These are phyloP conservation scores for Neopestalotiopsis rosae DNA, from an alignment of 2,329 filamentous ascomycete species.

Conservation along the genomic window DNA sequence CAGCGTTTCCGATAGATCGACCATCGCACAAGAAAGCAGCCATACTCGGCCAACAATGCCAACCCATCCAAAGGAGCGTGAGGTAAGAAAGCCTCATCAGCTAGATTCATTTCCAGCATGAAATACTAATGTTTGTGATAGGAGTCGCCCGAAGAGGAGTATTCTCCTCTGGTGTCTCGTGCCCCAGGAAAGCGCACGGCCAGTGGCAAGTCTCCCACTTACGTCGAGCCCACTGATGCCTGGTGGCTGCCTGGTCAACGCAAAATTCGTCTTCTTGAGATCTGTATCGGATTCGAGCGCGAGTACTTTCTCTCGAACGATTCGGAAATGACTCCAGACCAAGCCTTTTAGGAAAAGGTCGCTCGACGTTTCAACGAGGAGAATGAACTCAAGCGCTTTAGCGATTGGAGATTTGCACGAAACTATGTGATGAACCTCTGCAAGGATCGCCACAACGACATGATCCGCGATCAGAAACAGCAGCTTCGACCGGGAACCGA, in stretches of 20 bases:
- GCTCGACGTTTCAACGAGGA: slow-evolving; percentile 2
- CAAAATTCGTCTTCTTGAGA: not conserved
- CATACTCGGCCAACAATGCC: no score
- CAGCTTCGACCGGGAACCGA: not conserved
- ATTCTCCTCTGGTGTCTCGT: not conserved
- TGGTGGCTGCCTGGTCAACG: not conserved
- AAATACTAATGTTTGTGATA: not conserved
- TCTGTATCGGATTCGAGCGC: not conserved
- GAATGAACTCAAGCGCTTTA: not conserved
- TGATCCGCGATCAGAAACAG: not conserved
- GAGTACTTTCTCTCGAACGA: not conserved
- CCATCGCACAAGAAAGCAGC: no score
- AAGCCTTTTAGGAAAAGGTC: slow-evolving; percentile 5
- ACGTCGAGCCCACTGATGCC: not conserved
- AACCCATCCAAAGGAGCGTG: not conserved
- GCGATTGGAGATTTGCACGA: slow-evolving; percentile 1
- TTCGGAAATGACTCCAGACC: not conserved
- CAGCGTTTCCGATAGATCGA: no score
- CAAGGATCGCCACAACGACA: slow-evolving; percentile 10
- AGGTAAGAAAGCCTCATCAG: not conserved
- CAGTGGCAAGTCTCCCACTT: not conserved
- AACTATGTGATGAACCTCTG: not conserved
- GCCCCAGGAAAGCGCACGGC: not conserved
- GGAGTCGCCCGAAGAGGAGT: not conserved
- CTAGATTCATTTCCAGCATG: not conserved